Percentiles rank a stretch among this genome's conserved stretches.
These are phyloP conservation scores for Colletotrichum tropicale DNA, from an alignment of 2,329 filamentous ascomycete genomes.

Conservation along the genomic window DNA sequence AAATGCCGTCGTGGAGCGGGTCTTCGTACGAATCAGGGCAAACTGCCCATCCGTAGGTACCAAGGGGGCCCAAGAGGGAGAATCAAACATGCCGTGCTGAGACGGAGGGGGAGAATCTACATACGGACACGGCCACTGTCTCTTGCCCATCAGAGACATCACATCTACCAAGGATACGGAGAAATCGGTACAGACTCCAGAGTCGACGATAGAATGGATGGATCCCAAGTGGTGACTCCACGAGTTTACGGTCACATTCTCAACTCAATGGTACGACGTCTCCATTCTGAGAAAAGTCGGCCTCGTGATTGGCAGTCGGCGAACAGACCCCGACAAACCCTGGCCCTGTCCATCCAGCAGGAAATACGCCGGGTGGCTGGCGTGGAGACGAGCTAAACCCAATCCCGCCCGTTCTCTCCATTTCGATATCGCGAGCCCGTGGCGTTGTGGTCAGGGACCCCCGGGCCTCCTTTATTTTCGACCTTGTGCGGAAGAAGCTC, in stretches of 20 bases:
- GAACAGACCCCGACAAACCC: slow-evolving; percentile 3
- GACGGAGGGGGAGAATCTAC: not conserved
- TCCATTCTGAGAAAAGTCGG: not conserved
- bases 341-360: not conserved
- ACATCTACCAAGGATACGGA: not conserved
- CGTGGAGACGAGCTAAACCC: slow-evolving; percentile 17
- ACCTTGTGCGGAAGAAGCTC: slow-evolving; percentile 4
- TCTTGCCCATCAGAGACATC: not conserved
- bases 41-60: not conserved
- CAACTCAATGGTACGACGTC: slow-evolving; percentile 1
- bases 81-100: not conserved
- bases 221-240: not conserved
- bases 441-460: slow-evolving; percentile 3
- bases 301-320: slow-evolving; percentile 12
- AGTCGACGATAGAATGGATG: not conserved
- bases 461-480: slow-evolving; percentile 20
- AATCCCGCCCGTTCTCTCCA: slow-evolving; percentile 7
- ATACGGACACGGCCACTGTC: not conserved
- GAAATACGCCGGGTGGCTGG: slow-evolving; percentile 23
- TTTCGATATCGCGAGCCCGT: slow-evolving; percentile 15
- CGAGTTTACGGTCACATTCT: not conserved
- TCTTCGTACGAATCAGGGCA: not conserved
- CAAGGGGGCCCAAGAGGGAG: not conserved
- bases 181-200: not conserved
- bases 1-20: not conserved